Evolutionary conservation across 139 green algal species (phyloP), one percentile per base, ranked within the genome.

Genomic region (Micractinium conductrix): DNA sequence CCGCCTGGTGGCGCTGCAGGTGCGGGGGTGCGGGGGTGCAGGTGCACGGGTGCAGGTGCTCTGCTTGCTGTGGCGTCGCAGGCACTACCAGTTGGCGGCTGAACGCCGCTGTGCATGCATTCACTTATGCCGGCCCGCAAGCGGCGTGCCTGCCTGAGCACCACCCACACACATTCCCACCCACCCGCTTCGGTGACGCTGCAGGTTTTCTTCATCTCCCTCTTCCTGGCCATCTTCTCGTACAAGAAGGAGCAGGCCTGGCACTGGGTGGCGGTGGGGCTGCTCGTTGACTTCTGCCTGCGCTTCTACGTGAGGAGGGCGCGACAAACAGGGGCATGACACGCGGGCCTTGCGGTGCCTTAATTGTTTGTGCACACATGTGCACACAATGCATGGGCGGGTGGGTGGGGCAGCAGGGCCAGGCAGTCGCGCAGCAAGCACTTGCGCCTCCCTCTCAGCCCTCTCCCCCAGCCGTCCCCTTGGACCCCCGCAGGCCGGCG

Each of bases 201-300:
- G 48, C 38, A 87, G 74, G 70, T 78, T 3, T 89, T 89, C 69
- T 60, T 87, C 42, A 69, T 87, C 21, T 87, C 71, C 42, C 50
- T 91, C 55, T 62, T 90, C 48, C 35, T 84, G 17, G 78, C 78
- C 68, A 69, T 88, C 50, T 85, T 84, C 55, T 17, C 69, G 48
- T 87, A 82, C 62, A 87, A 90, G 62, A 44, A 85, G 45, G 5
- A 69, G n/a, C 43, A 58, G 53, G 55, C 33, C 5, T 84, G 53
- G 22, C 69, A 86, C 38, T 92, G 79, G 78, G 35, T 85, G 40
- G 72, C 84, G 33, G 78, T 89, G 10, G 87, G 72, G 8, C 53
- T 92, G 12, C 69, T 90, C 48, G 73, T 19, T 14, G 85, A 88
- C 76, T 92, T 86, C 37, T 86, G 65, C 60, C 42, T 89, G 10